Evolutionary conservation across 352 stramenopile species (phyloP), one percentile per base, ranked within the genome.

Genomic region (Phytophthora foliorum): DNA sequence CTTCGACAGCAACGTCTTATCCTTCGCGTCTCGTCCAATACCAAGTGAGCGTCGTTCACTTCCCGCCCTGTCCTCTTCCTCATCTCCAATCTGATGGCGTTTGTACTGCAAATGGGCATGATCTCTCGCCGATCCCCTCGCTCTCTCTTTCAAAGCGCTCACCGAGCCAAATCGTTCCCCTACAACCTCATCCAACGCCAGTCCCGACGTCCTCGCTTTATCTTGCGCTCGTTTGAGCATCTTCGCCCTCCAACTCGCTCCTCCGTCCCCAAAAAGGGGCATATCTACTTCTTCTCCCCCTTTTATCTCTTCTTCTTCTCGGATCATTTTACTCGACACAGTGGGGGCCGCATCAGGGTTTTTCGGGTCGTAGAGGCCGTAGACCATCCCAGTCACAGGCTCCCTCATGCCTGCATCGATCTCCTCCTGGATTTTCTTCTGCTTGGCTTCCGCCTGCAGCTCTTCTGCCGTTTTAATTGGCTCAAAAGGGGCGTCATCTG

Each of bases 291-390:
- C 54, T 8, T 73, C 57, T 25, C 63, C 57, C 24, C 63, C 39
- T 6, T 63, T 63, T 48, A 19, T 53, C 24, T 51, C 25, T 36
- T 32, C 27, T 25, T 57, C 49, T 67, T 54, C 31, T 57, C 41
- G 34, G 14, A 72, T 41, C 14, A 50, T 57, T 54, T 77, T 70
- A 53, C 44, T 75, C 2, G 69, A 79, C 5, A 80, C 16, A 34
- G 51, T 78, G 10, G 74, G 70, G 11, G 65, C 57, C 16, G 74
- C 56, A 52, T 93, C 79, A 0, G 84, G 83, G 16, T 93, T 86
- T 67, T 94, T 96, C 0, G 88, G 88, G 51, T 96, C 86, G 68
- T 94, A 96, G 0, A 90, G 74, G 0, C 88, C 86, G 34, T 92
- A 94, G 32, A 91, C 67, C 83, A 94, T 89, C 1, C 86, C 86